Percentiles rank a stretch among this genome's conserved stretches.
Conservation (phyloP, 2,329 filamentous ascomycete species). For the Fusarium compactum region DNA sequence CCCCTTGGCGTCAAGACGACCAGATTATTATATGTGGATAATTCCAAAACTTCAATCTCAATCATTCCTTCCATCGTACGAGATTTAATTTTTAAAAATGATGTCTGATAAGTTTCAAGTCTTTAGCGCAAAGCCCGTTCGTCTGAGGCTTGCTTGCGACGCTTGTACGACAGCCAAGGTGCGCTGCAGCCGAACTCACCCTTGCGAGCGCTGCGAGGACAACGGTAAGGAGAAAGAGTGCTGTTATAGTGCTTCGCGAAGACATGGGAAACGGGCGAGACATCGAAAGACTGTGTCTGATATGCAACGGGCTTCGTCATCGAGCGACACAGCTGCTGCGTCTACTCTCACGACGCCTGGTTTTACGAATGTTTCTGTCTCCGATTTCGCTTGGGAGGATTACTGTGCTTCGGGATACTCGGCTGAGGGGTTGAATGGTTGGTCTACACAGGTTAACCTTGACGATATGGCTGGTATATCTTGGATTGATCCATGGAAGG, state of each 20-base stretch:
- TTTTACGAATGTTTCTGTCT: not conserved
- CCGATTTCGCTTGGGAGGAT: constrained; percentile 13
- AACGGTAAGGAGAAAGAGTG: constrained; percentile 25
- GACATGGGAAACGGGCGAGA: constrained; percentile 28
- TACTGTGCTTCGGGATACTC: not conserved
- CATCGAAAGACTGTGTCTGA: constrained; percentile 20
- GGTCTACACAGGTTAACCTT: constrained; percentile 22
- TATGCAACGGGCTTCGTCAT: not conserved
- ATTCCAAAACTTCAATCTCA: not conserved
- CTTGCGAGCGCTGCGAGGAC: constrained; percentile 33
- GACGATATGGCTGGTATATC: constrained; percentile 16
- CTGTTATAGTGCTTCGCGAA: constrained; percentile 21
- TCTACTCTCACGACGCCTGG: not conserved
- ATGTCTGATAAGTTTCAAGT: constrained; percentile 19
- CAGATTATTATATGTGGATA: constrained; percentile 16
- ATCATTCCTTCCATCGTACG: not conserved
- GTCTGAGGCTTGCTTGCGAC: constrained; percentile 33
- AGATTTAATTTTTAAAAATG: not conserved
- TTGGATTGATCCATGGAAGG: constrained; percentile 23
- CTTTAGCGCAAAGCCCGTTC: constrained; percentile 23
- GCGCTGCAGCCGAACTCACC: constrained; percentile 35
- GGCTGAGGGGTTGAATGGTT: constrained; percentile 11
- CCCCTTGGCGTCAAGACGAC: not conserved
- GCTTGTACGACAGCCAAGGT: constrained; percentile 38
- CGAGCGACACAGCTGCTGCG: constrained; percentile 3